Percentiles rank a stretch among this genome's conserved stretches.
These are phyloP conservation scores for Oehlia diaphana DNA, from an alignment of 192 early-diverging fungal genomes.

Conservation along the genomic window DNA sequence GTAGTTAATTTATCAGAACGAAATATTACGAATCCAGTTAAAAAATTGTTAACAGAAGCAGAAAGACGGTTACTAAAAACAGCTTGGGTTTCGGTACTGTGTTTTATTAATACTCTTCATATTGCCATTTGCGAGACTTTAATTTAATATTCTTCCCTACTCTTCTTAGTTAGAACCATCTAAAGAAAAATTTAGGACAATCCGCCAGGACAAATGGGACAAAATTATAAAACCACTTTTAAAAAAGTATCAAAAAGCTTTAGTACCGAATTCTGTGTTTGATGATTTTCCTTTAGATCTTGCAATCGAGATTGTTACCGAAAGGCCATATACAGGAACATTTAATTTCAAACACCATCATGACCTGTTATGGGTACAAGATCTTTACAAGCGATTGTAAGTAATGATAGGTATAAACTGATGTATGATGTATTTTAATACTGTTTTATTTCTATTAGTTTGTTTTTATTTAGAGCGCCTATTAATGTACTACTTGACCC, in stretches of 20 bases:
- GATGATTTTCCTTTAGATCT: slow-evolving; percentile 18
- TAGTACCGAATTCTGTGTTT: slow-evolving; percentile 20
- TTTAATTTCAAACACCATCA: too few species aligned
- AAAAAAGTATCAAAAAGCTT: slow-evolving; percentile 12
- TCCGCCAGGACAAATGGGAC: background rate
- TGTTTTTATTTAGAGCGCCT: too few species aligned
- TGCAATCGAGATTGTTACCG: slow-evolving; percentile 20
- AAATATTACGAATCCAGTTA: slow-evolving; percentile 21
- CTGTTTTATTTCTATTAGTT: too few species aligned
- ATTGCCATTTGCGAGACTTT: background rate
- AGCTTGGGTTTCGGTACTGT: slow-evolving; percentile 7
- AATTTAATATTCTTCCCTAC: slow-evolving; percentile 19
- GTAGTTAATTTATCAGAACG: slow-evolving; percentile 17
- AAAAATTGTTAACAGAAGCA: slow-evolving; percentile 1
- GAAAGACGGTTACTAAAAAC: background rate
- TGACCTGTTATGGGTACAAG: too few species aligned
- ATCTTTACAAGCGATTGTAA: too few species aligned
- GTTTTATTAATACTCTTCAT: background rate
- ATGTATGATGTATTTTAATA: too few species aligned
- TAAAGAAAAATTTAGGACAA: slow-evolving; percentile 7
- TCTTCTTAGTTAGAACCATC: slow-evolving; percentile 7
- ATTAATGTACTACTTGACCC: too few species aligned
- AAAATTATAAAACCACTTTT: slow-evolving; percentile 14
- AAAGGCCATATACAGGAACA: too few species aligned
- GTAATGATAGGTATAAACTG: too few species aligned